Base-by-base conservation (phyloP, 2,329 filamentous ascomycete genomes). In the Penicillium frequentans region DNA sequence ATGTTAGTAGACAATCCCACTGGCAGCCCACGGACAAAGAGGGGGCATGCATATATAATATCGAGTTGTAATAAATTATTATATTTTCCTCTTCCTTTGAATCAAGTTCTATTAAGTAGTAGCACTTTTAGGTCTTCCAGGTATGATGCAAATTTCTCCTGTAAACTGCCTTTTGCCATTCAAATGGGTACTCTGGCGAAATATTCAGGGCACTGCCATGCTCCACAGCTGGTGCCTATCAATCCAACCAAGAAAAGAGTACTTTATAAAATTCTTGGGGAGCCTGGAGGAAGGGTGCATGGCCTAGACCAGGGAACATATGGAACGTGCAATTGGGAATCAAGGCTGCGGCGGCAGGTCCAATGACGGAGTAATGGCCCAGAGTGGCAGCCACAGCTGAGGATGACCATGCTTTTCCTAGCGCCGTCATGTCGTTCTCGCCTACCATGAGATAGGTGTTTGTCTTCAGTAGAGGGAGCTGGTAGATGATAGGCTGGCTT, bases 201-300 rank as follows among this genome's bases (percentile, higher is more conserved):
- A 37, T 8, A 37, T 37, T 2, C 14, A 37, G 35, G 35, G 35
- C 14, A 37, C 14, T 37, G 35, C 8, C 5, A n/a, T 37, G 5
- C 16, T n/a, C 16, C 6, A 16, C 35, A 19, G 7, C 35, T 37
- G 16, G n/a, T 37, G 10, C 35, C 35, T 7, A n/a, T 37, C 3
- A 37, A n/a, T 37, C 35, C n/a, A 58, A 29, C 53, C 53, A 56
- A 24, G 53, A 51, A 19, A 59, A 44, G 1, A 59, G 47, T 2
- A 59, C 46, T 4, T 52, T 23, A 29, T 61, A 59, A 4, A 61
- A 61, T 10, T 46, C 50, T 6, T 56, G n/a, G 4, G 56, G 56
- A 26, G 58, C 58, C 43, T 61, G 58, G 14, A 61, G 56, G 46
- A 61, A 61, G n/a, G 58, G 58, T 8, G 58, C 58, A 59, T 61